A percentile compares a stretch with the other conserved stretches of the same genome.
Evolutionary conservation across 805 yeast genomes (phyloP).

Genomic region (Spathaspora gorwiae): DNA sequence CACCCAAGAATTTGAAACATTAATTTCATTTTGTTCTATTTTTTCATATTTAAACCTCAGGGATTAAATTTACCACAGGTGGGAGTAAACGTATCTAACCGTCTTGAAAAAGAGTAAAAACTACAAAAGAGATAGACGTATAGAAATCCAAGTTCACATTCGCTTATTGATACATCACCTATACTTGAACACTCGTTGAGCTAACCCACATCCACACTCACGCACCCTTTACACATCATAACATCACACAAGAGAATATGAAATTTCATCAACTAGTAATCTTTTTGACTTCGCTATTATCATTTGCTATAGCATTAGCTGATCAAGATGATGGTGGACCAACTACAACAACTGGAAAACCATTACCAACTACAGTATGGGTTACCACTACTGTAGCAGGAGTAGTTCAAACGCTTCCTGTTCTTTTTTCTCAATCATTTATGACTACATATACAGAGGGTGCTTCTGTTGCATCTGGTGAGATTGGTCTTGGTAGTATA

Average conservation of each 20-base stretch:
- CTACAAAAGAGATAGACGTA: too few species aligned
- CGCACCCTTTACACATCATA: too few species aligned
- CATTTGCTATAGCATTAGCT: slow-evolving; percentile 12
- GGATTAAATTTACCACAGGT: too few species aligned
- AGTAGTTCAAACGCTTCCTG: slow-evolving; percentile 17
- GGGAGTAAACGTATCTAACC: too few species aligned
- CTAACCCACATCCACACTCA: too few species aligned
- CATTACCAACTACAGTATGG: slow-evolving; percentile 25
- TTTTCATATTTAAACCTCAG: too few species aligned
- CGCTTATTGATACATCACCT: too few species aligned
- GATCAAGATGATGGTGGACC: slow-evolving; percentile 13
- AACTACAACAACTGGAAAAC: slow-evolving; percentile 9
- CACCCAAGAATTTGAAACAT: too few species aligned
- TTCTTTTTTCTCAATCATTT: slow-evolving; percentile 24
- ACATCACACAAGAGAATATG: background rate
- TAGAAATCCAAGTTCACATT: too few species aligned
- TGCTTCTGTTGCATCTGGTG: slow-evolving; percentile 20
- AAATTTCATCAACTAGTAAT: background rate
- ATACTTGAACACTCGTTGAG: too few species aligned
- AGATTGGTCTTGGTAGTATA: slow-evolving; percentile 27
- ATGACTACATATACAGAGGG: slow-evolving; percentile 17
- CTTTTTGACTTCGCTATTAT: slow-evolving; percentile 1
- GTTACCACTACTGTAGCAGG: slow-evolving; percentile 33
- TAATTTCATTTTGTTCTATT: too few species aligned
- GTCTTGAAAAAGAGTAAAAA: too few species aligned